These are phyloP conservation scores for Aspergillus egyptiacus DNA, from an alignment of 495 filamentous ascomycete genomes.

Conservation along the genomic window DNA sequence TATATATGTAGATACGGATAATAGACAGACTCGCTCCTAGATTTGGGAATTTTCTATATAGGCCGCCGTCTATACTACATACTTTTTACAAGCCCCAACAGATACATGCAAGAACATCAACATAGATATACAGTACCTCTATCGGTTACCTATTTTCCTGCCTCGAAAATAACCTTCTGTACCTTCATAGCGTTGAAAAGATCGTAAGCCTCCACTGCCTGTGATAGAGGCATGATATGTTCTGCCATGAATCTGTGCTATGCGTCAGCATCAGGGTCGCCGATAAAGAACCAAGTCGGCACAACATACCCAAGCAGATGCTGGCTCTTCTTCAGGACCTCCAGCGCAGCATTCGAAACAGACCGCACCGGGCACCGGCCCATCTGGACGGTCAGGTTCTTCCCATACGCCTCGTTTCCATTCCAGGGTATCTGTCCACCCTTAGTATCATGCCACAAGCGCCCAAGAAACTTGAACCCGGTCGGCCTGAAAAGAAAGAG, in stretches of 20 bases:
- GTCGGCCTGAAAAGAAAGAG: neutral
- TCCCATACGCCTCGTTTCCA: conserved; percentile 77
- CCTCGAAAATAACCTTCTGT: conserved; percentile 71
- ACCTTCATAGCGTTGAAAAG: conserved; percentile 89
- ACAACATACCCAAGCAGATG: conserved; percentile 66
- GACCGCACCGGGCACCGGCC: conserved; percentile 87
- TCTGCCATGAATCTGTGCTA: conserved; percentile 80
- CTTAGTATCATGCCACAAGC: neutral
- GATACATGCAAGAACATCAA: too few relatives aligned
- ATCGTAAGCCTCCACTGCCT: conserved; percentile 85
- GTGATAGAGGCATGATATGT: conserved; percentile 80
- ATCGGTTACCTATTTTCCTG: conserved; percentile 32
- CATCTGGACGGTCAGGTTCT: conserved; percentile 90
- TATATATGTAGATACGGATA: too few relatives aligned
- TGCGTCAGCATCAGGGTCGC: conserved; percentile 2
- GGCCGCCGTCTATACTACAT: too few relatives aligned
- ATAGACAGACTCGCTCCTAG: too few relatives aligned
- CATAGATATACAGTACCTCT: neutral
- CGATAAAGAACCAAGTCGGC: conserved; percentile 13
- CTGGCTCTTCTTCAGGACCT: conserved; percentile 75
- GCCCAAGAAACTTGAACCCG: too few relatives aligned
- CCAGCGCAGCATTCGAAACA: conserved; percentile 72
- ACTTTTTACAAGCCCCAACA: too few relatives aligned
- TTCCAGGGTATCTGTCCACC: conserved; percentile 70
- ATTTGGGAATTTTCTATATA: too few relatives aligned